Base-by-base conservation (phyloP, 768 basidiomycete species). In the Pisolithus tinctorius region DNA sequence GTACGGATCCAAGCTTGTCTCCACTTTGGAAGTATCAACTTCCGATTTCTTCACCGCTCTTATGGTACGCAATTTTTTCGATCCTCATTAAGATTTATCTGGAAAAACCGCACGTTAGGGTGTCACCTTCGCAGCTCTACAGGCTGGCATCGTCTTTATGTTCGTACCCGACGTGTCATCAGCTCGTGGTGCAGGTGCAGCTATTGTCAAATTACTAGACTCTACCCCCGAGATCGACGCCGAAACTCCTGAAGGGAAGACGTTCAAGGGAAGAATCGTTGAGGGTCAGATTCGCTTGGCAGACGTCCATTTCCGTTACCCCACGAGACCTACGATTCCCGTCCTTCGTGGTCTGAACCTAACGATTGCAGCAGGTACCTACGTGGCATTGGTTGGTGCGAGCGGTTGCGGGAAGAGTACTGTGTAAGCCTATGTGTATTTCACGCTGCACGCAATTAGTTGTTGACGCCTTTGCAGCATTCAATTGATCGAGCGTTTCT, bases 141-240 rank as follows among this genome's bases (percentile, higher is more conserved):
- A 94, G 71, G 93, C 91, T 42, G 90, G 90, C 49, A 89, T 86
- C 56, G 79, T 88, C 38, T 89, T 89, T 67, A 74, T 79, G 6
- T 88, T 90, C 62, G 92, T 94, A 1, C 92, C 93, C 38, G 93
- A 95, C 63, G 77, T 91, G 48, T 90, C 88, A 1, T 86, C 88
- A 1, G 93, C 93, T 23, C 83, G 83, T 58, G 76, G 84, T 26
- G 86, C 92, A 2, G 89, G 80, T 1, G 77, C 80, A 16, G 78
- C 87, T 49, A 83, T 94, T 59, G 72, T 95, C 71, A 78, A 78
- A 45, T 70, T 94, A 7, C 62, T 93, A 20, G 93, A 97, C 61
- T 78, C 81, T 1, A 60, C 63, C 2, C 85, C 88, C 10, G 83
- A 87, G 57, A 89, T 93, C 42, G 92, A 95, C 61, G 82, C 90